Base-by-base conservation (phyloP, 139 green algal species). In the Yamagishiella unicocca region DNA sequence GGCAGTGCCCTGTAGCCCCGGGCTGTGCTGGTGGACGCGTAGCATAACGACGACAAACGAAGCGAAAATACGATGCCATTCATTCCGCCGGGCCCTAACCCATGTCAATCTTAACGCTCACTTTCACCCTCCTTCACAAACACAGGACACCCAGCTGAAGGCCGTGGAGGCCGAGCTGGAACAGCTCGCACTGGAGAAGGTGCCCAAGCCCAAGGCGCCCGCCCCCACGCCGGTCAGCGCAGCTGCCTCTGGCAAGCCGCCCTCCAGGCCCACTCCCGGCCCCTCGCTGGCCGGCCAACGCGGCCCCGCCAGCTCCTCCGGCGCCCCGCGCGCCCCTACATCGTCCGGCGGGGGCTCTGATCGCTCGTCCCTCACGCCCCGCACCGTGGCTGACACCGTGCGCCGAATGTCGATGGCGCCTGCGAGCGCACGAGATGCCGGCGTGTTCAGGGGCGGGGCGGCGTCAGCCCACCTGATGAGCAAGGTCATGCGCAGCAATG, bases 101-200 rank as follows among this genome's bases (percentile, higher is more conserved):
- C n/a, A n/a, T n/a, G n/a, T n/a, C n/a, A n/a, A n/a, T n/a, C n/a
- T n/a, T n/a, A n/a, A n/a, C n/a, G n/a, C n/a, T n/a, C n/a, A n/a
- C n/a, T n/a, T n/a, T n/a, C n/a, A n/a, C n/a, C n/a, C n/a, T n/a
- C n/a, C n/a, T n/a, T n/a, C n/a, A n/a, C 10, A 12, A 6, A 17
- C 10, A 35, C 55, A 84, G 79, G 61, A 85, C 14, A 76, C 79
- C 7, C 58, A 75, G 42, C 79, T 85, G 22, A 24, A 17, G 8
- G 43, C 31, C 31, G 80, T 86, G 12, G 64, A 86, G 62, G 64
- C 45, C 7, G 80, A 86, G 66, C 62, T 86, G 43, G 80, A 86
- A 43, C 80, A 86, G 22, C 1, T 86, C 29, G 64, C 80, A 0
- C 55, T 45, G 43, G 80, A 86, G 80, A 86, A 86, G 66, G 31